Evolutionary conservation across 371 early-diverging fungal species (phyloP), one percentile per base, ranked within the genome.

Genomic region (Mucor irregularis): DNA sequence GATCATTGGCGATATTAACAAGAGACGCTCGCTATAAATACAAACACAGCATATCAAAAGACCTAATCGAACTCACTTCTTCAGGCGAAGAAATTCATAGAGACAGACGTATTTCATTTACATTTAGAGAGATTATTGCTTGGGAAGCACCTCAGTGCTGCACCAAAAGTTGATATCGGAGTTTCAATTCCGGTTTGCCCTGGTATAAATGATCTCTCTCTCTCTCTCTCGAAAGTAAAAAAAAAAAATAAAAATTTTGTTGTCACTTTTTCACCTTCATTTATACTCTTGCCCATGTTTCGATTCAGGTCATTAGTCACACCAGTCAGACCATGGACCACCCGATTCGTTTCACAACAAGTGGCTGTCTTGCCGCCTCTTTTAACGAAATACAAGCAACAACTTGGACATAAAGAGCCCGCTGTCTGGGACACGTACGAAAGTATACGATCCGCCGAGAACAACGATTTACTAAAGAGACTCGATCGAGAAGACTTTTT

Each of bases 11-110:
- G 14, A 69, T 88, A n/a, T 80, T 90, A 80, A 80, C 72, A 35
- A 80, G 71, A 4, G 76, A 76, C 3, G 69, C 84, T 39, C 68
- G 91, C n/a, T 87, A 81, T 49, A 69, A 80, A 35, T 87, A 71
- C 34, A 84, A 79, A 57, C 91, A 90, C 49, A 64, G 78, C 9
- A 89, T 90, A 28, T 80, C 86, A 9, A 90, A 90, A 53, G 80
- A 88, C 43, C 44, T 65, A 2, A 51, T 77, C 17, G 88, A 88
- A 34, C n/a, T n/a, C n/a, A 61, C 57, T 3, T 46, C 65, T 17
- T 57, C 61, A 21, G 71, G 69, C 0, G 48, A 45, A 3, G 38
- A 39, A 8, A 61, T 79, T 39, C 64, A 70, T 31, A 56, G 79
- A 42, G 68, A 69, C 17, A 66, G 58, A 55, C 69, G 79, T 0